Evolutionary conservation across 2,329 filamentous ascomycete species (phyloP).

Genomic region (Aspergillus neoniger): DNA sequence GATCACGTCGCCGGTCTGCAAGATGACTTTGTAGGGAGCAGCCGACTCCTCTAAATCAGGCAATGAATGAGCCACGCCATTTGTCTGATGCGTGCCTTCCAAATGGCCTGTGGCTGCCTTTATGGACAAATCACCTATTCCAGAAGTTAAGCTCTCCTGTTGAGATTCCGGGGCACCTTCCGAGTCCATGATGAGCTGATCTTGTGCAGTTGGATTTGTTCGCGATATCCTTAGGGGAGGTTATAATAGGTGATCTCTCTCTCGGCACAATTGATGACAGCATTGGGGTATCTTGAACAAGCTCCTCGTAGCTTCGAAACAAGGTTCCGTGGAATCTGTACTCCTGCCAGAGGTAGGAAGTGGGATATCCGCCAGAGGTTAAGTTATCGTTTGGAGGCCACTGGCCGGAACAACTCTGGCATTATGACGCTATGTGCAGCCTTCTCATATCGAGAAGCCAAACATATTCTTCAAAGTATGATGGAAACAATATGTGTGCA

Average conservation of each 20-base stretch:
- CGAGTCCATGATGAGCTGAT: conserved; percentile 23
- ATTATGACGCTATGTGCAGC: neutral
- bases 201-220: neutral
- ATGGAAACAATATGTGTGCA: neutral
- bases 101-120: neutral
- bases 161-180: conserved; percentile 18
- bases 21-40: conserved; percentile 22
- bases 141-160: neutral
- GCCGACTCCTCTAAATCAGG: neutral
- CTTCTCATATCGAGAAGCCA: neutral
- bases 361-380: neutral
- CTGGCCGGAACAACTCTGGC: neutral
- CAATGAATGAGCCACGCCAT: neutral
- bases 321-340: neutral
- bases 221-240: neutral
- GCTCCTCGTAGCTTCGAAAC: neutral
- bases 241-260: neutral
- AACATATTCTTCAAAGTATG: neutral
- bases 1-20: conserved; percentile 37
- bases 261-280: neutral
- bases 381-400: neutral
- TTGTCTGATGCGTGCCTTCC: neutral
- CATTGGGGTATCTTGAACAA: neutral
- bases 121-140: neutral
- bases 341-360: neutral